A percentile compares a stretch with the other conserved stretches of the same genome.
These are phyloP conservation scores for Xylaria digitata DNA, from an alignment of 2,329 filamentous ascomycete species.

Conservation along the genomic window DNA sequence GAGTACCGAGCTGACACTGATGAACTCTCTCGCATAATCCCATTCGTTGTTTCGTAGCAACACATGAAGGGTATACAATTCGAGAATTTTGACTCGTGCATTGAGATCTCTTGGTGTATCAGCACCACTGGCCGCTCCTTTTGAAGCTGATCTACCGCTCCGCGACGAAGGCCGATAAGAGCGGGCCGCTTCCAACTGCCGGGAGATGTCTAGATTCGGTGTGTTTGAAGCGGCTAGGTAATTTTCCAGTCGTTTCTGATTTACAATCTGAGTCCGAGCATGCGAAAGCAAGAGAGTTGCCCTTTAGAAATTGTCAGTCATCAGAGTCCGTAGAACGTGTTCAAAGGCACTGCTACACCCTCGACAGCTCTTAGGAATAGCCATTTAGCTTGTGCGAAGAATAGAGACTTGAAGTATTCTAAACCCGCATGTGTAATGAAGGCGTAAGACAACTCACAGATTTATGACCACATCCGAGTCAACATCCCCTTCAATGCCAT, in stretches of 20 bases:
- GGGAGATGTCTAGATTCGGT: conserved; percentile 77
- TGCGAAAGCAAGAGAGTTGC: conserved; percentile 93
- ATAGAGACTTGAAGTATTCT: background rate
- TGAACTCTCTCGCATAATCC: conserved; percentile 94
- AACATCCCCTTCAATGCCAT: conserved; percentile 87
- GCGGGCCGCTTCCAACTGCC: conserved; percentile 66
- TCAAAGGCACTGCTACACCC: background rate
- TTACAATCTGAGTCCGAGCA: conserved; percentile 82
- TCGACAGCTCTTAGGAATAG: background rate
- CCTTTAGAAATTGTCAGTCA: conserved; percentile 58
- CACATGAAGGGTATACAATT: conserved; percentile 94
- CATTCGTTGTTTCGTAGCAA: conserved; percentile 94
- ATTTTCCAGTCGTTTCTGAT: conserved; percentile 87
- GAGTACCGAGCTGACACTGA: conserved; percentile 83
- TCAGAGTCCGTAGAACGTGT: background rate
- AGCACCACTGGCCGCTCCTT: conserved; percentile 68
- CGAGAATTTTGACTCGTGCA: conserved; percentile 88
- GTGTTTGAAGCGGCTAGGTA: conserved; percentile 83
- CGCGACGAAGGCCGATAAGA: conserved; percentile 48
- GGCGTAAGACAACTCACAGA: conserved; percentile 64
- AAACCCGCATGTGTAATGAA: background rate
- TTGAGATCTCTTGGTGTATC: conserved; percentile 87
- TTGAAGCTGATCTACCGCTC: conserved; percentile 56
- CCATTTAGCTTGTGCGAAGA: background rate
- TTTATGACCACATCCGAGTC: conserved; percentile 95